A percentile compares a stretch with the other conserved stretches of the same genome.
phyloP scores from a whole-genome alignment of 2,329 filamentous ascomycete species.

The Pleurostoma richardsiae region DNA sequence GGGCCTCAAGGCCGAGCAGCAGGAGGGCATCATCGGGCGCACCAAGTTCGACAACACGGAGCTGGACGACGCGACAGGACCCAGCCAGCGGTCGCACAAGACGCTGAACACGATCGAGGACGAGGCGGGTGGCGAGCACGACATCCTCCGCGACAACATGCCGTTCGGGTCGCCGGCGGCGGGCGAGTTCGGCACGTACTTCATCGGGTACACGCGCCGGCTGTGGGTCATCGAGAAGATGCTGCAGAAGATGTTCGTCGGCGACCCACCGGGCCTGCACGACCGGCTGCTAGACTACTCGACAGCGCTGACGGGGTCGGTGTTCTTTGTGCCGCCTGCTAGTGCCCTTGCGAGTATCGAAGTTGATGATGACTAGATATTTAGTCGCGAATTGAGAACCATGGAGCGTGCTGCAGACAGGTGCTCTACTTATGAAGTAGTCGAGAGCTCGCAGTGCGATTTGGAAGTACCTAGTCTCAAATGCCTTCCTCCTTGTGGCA shows the following conservation, averaged over 20 bases:
- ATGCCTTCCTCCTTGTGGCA: too few species aligned
- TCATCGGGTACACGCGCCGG: slow-evolving; percentile 47
- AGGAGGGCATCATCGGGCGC: slow-evolving; percentile 52
- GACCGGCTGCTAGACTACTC: slow-evolving; percentile 53
- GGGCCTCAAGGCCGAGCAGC: slow-evolving; percentile 38
- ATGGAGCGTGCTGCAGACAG: too few species aligned
- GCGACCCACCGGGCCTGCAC: slow-evolving; percentile 46
- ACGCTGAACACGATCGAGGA: slow-evolving; percentile 48
- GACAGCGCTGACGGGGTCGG: slow-evolving; percentile 42
- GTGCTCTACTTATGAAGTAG: too few species aligned
- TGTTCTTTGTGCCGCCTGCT: slow-evolving; percentile 47
- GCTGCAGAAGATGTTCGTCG: slow-evolving; percentile 53
- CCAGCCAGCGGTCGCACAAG: slow-evolving; percentile 47
- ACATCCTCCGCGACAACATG: slow-evolving; percentile 56
- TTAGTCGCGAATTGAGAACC: not conserved
- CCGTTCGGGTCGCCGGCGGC: slow-evolving; percentile 49
- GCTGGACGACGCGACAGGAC: slow-evolving; percentile 41
- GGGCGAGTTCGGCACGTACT: slow-evolving; percentile 52
- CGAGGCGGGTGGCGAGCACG: slow-evolving; percentile 42
- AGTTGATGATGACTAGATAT: not conserved
- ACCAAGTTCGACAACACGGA: slow-evolving; percentile 55
- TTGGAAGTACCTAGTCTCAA: too few species aligned
- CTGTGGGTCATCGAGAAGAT: slow-evolving; percentile 55
- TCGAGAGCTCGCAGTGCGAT: too few species aligned
- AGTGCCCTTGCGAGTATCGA: slow-evolving; percentile 25